phyloP scores from a whole-genome alignment of 345 rosid species.

The Aethionema arabicum region DNA sequence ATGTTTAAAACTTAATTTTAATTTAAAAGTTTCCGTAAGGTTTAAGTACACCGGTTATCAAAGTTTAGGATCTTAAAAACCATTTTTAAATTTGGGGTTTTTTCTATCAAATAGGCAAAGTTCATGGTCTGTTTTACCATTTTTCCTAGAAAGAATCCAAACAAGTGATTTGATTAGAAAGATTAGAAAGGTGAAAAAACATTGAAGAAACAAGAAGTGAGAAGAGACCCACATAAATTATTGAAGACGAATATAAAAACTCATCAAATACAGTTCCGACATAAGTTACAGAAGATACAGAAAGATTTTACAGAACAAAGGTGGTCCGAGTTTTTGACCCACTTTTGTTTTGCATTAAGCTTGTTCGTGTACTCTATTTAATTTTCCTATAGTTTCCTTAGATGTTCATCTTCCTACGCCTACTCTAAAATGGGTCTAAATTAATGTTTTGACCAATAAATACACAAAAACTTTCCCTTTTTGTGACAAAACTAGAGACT shows the following conservation, averaged over 20 bases:
- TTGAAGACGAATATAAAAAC: conserved; percentile 16
- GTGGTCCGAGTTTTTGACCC: conserved; percentile 41
- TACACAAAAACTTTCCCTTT: conserved; percentile 16
- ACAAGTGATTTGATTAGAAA: conserved; percentile 22
- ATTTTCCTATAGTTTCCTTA: conserved; percentile 17
- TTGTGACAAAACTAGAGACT: conserved; percentile 16
- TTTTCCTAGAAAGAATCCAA: conserved; percentile 5
- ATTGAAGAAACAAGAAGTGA: conserved; percentile 26
- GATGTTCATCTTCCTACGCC: conserved; percentile 32
- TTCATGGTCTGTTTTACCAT: too few species aligned
- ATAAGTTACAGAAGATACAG: conserved; percentile 35
- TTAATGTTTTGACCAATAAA: conserved; percentile 31
- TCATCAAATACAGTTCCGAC: conserved; percentile 34
- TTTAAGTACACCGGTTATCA: too few species aligned
- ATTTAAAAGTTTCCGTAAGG: too few species aligned
- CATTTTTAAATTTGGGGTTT: too few species aligned
- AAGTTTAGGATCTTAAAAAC: too few species aligned
- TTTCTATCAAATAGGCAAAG: too few species aligned
- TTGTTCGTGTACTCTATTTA: conserved; percentile 31
- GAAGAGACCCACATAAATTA: conserved; percentile 36
- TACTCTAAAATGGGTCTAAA: conserved; percentile 32
- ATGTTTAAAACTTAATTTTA: too few species aligned
- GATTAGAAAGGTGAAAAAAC: conserved; percentile 26
- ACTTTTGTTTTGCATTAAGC: conserved; percentile 13
- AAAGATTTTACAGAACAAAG: conserved; percentile 34